Conservation (phyloP, 805 yeast genomes). For the Pichia gijzeniarum region DNA sequence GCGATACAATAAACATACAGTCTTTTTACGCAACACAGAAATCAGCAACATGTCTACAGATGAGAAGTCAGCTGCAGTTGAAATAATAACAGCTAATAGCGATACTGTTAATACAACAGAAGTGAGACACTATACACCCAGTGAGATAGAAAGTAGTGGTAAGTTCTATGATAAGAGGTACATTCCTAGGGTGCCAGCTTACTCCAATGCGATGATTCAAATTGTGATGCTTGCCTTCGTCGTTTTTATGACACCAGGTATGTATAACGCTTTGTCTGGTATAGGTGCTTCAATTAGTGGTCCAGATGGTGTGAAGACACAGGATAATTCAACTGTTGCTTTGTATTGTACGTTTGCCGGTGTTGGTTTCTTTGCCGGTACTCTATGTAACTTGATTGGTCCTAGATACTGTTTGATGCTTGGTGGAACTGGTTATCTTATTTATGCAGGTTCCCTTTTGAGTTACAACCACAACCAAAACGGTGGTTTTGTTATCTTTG, state of each 20-base stretch:
- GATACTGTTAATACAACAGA: background rate
- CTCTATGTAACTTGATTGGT: slow-evolving; percentile 46
- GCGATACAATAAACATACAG: too few relatives aligned
- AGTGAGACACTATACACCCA: slow-evolving; percentile 4
- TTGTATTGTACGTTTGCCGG: slow-evolving; percentile 49
- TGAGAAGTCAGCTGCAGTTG: background rate
- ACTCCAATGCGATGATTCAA: slow-evolving; percentile 37
- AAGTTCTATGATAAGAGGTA: slow-evolving; percentile 5
- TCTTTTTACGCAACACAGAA: background rate
- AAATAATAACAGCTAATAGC: background rate
- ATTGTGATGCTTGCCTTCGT: slow-evolving; percentile 41
- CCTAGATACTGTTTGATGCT: slow-evolving; percentile 37
- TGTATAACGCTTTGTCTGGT: slow-evolving; percentile 46
- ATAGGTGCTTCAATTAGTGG: slow-evolving; percentile 37
- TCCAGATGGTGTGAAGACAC: slow-evolving; percentile 5
- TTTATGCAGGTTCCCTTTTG: slow-evolving; percentile 47
- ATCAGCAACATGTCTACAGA: background rate
- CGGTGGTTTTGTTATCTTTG: slow-evolving; percentile 46
- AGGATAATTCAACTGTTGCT: slow-evolving; percentile 45
- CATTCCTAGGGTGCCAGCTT: slow-evolving; percentile 28
- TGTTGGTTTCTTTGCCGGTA: slow-evolving; percentile 53
- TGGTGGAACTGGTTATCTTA: slow-evolving; percentile 51
- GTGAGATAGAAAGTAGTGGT: slow-evolving; percentile 6
- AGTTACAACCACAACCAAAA: slow-evolving; percentile 41
- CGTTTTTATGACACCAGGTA: slow-evolving; percentile 44